Evolutionary conservation across 345 rosid genomes (phyloP), one percentile per base, ranked within the genome.

Genomic region (Gynandropsis gynandra): DNA sequence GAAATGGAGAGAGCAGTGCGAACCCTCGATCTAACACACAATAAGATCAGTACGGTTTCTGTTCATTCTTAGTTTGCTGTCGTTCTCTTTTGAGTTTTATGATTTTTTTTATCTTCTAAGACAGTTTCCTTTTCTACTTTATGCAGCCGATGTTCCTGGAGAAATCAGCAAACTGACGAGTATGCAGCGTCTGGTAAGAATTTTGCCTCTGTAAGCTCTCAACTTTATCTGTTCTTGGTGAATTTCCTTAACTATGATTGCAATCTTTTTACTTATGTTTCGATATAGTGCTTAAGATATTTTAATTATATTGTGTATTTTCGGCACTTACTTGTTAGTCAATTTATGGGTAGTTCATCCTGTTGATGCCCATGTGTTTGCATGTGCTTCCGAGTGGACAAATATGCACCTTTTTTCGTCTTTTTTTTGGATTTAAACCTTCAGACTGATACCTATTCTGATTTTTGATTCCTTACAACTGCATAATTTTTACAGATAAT

Each of bases 171-270:
- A 78, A 56, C 65, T 90, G 56, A 67, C 76, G 54, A 87, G 79
- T 77, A 74, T 90, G 85, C 98, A 87, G 60, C 92, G 96, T 54
- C 64, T 90, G 83, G 98, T 87, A 61, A 74, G 79, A 52, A 44
- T n/a, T 56, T 44, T 43, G 17, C 21, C 35, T 54, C 50, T 39
- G 39, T 32, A 0, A 34, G 21, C 36, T 34, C 0, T 9, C 14
- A 4, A 1, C 5, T 9, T 49, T 20, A 47, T 54, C 9, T 1
- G 42, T 16, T 16, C 50, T 10, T 17, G 24, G 35, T 20, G n/a
- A n/a, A 3, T 39, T 40, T 29, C 19, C 6, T 4, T 47, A 47
- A 34, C 42, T 47, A 12, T 21, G 13, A 15, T 42, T 9, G 1
- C 16, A 10, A 38, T 47, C 4, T 58, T 7, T 14, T 5, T 2